phyloP scores from a whole-genome alignment of 306 rosid genomes.

The Fragaria vesca region DNA sequence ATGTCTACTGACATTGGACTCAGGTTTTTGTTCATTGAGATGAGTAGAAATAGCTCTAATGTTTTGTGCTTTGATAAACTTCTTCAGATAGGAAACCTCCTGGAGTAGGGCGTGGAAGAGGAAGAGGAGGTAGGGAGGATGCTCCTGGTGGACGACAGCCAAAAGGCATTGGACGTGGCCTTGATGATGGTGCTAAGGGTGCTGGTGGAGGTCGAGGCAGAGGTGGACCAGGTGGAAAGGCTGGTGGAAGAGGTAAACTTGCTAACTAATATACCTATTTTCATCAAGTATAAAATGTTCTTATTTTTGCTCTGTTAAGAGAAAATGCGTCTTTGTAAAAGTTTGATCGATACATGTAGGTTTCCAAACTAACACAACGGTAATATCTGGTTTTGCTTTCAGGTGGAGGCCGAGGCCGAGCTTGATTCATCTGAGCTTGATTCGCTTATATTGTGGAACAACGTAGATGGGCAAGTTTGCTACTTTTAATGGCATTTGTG shows the following conservation, averaged over 20 bases:
- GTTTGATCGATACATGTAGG: background rate
- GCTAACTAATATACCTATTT: background rate
- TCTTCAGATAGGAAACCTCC: slow-evolving; percentile 88
- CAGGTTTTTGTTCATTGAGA: background rate
- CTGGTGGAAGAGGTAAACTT: slow-evolving; percentile 81
- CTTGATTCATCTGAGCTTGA: slow-evolving; percentile 49
- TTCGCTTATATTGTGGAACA: slow-evolving; percentile 12
- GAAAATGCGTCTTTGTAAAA: background rate
- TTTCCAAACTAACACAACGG: background rate
- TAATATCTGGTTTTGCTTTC: background rate
- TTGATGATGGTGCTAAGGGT: slow-evolving; percentile 86
- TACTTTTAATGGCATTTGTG: slow-evolving; percentile 46
- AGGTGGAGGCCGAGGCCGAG: slow-evolving; percentile 72
- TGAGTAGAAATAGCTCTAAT: slow-evolving; percentile 2
- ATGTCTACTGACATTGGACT: background rate
- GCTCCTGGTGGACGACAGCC: slow-evolving; percentile 73
- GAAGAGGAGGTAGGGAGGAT: slow-evolving; percentile 83
- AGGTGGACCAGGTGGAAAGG: slow-evolving; percentile 64
- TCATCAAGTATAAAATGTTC: background rate
- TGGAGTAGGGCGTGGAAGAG: slow-evolving; percentile 97
- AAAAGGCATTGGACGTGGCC: slow-evolving; percentile 90
- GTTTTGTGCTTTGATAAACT: background rate
- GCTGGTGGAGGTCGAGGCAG: slow-evolving; percentile 87
- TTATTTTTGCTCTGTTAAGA: background rate
- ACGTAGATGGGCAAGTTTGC: slow-evolving; percentile 20